A percentile compares a stretch with the other conserved stretches of the same genome.
Conservation (phyloP, 1,284 basidiomycete species). For the Malassezia cuniculi region DNA sequence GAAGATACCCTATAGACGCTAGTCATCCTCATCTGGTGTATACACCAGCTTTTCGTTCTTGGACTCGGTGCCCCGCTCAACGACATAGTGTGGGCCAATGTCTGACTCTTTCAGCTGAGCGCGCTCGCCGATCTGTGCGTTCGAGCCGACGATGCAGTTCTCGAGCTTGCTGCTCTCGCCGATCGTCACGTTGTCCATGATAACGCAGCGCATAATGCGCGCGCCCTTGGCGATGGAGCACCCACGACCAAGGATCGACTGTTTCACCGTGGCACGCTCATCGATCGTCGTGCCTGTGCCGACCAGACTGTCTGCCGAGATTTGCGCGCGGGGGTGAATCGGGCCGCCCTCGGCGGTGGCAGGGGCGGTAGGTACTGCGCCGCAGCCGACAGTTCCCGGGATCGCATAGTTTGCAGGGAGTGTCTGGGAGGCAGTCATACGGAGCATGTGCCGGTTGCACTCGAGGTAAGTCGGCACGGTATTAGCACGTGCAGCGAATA, state of each 20-base stretch:
- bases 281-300: constrained; percentile 68
- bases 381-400: constrained; percentile 46
- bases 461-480: constrained; percentile 70
- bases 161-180: constrained; percentile 81
- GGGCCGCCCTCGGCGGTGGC: constrained; percentile 5
- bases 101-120: constrained; percentile 69
- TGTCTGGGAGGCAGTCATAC: constrained; percentile 8
- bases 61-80: constrained; percentile 44
- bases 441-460: constrained; percentile 55
- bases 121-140: constrained; percentile 66
- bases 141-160: constrained; percentile 69
- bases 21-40: too few species aligned
- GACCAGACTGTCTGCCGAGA: constrained; percentile 71
- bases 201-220: constrained; percentile 69
- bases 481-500: constrained; percentile 64
- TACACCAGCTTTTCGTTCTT: constrained; percentile 35
- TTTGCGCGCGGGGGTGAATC: constrained; percentile 64
- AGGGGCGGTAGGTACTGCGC: constrained; percentile 1
- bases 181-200: constrained; percentile 78
- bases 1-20: too few species aligned
- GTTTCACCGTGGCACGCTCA: constrained; percentile 74
- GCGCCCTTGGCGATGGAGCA: constrained; percentile 75
- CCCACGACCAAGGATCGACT: constrained; percentile 72
- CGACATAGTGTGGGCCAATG: constrained; percentile 74
- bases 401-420: constrained; percentile 12